phyloP scores from a whole-genome alignment of 306 rosid genomes.

The Trichosanthes cucumerina region DNA sequence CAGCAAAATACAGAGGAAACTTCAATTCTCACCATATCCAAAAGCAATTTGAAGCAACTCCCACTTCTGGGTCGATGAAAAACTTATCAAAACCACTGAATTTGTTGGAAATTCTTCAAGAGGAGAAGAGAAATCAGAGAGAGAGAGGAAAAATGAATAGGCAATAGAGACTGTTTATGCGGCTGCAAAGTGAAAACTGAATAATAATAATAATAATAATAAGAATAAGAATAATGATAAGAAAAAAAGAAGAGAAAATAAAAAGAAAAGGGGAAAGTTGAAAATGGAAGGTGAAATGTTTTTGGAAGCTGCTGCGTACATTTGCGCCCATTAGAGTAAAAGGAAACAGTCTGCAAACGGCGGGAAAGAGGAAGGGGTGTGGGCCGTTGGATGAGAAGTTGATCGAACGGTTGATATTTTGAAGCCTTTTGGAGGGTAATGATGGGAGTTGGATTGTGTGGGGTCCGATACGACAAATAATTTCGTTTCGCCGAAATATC shows the following conservation, averaged over 20 bases:
- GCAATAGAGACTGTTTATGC: not conserved
- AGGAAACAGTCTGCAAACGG: conserved; percentile 7
- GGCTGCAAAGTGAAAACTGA: not conserved
- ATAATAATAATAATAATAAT: not conserved
- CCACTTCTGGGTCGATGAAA: not conserved
- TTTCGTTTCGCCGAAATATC: conserved; percentile 12
- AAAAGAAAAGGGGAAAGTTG: not conserved
- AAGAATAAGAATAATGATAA: not conserved
- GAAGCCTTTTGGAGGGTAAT: not conserved
- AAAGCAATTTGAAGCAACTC: not conserved
- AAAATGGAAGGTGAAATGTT: conserved; percentile 11
- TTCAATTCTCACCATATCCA: not conserved
- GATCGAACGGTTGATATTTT: not conserved
- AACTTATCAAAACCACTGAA: not conserved
- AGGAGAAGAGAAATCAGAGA: not conserved
- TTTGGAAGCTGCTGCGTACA: not conserved
- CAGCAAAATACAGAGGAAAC: not conserved
- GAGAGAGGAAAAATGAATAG: not conserved
- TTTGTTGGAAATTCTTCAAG: not conserved
- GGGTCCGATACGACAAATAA: conserved; percentile 9
- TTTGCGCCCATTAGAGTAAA: conserved; percentile 9
- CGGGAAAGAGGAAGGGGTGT: conserved; percentile 4
- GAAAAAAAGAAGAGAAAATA: not conserved
- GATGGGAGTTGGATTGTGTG: conserved; percentile 10
- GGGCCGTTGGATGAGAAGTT: not conserved